Evolutionary conservation across 176 grass and related monocot species (phyloP).

Genomic region (Hordeum vulgare): MorexV3_pseudomolecules_assembly NC_058519.1:150483157-150483656

Average conservation of each 20-base stretch:
- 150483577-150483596: background rate
- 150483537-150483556: background rate
- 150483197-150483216: background rate
- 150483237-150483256: background rate
- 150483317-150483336: background rate
- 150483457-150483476: background rate
- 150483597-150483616: background rate
- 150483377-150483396: background rate
- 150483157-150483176: background rate
- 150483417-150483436: background rate
- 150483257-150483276: background rate
- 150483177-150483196: background rate
- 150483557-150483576: background rate
- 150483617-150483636: background rate
- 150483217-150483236: background rate
- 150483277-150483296: background rate
- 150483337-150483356: background rate
- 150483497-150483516: background rate
- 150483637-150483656: background rate
- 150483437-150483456: background rate
- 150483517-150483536: background rate
- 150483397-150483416: background rate
- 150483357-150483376: background rate
- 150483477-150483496: background rate
- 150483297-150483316: background rate